These are phyloP conservation scores for Euphorbia pulcherrima DNA, from an alignment of 345 rosid species.

Conservation along the genomic window DNA sequence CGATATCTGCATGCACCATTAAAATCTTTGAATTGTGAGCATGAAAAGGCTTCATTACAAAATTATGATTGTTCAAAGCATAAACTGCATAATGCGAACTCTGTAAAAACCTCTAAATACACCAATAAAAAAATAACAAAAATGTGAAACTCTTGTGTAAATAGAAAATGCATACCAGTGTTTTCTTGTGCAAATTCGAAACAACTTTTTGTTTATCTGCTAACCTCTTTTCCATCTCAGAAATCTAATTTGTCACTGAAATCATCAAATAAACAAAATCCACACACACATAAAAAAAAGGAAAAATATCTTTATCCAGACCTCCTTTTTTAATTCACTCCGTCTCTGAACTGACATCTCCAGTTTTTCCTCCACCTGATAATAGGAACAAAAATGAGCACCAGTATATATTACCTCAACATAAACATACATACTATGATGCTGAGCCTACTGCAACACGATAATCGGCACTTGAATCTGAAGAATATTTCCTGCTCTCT, in stretches of 20 bases:
- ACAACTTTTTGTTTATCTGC: constrained; percentile 44
- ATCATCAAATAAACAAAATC: not conserved
- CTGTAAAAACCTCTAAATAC: not conserved
- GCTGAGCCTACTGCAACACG: constrained; percentile 44
- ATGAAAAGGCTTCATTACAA: constrained; percentile 10
- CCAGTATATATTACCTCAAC: not conserved
- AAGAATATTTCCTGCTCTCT: constrained; percentile 40
- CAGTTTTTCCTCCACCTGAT: constrained; percentile 56
- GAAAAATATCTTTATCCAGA: constrained; percentile 15
- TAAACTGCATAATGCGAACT: not conserved
- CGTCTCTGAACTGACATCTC: constrained; percentile 45
- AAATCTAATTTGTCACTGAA: constrained; percentile 39
- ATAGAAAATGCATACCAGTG: constrained; percentile 43
- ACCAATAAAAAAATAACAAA: not conserved
- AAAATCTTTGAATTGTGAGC: constrained; percentile 29
- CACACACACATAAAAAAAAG: not conserved
- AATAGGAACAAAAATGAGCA: constrained; percentile 10
- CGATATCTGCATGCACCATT: constrained; percentile 49
- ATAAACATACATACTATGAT: constrained; percentile 5
- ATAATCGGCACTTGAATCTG: constrained; percentile 48
- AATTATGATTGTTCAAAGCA: not conserved
- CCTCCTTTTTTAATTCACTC: constrained; percentile 61
- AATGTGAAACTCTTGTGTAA: not conserved
- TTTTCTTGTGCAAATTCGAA: constrained; percentile 54
- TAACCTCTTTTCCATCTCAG: constrained; percentile 45